A percentile compares a stretch with the other conserved stretches of the same genome.
phyloP scores from a whole-genome alignment of 768 basidiomycete species.

The Termitomyces sp. region DNA sequence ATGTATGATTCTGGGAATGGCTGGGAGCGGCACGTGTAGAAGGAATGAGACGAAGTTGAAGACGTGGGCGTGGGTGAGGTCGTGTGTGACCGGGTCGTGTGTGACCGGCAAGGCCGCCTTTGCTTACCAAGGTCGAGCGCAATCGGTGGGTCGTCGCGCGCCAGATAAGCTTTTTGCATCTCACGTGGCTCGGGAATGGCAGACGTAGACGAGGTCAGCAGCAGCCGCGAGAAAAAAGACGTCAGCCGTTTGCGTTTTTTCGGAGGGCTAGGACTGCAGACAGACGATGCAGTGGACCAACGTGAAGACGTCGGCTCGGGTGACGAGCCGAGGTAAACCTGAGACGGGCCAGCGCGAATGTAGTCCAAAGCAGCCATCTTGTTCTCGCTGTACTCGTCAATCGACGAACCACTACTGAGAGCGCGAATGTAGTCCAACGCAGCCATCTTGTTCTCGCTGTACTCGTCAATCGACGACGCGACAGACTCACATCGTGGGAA shows the following conservation, averaged over 20 bases:
- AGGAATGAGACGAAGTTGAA: too few relatives aligned
- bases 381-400: neutral
- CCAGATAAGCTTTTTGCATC: conserved; percentile 9
- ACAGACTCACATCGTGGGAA: neutral
- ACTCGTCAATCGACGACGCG: conserved; percentile 3
- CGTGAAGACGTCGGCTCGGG: conserved; percentile 7
- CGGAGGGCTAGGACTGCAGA: neutral
- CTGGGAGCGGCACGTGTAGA: neutral
- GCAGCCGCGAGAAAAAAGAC: conserved; percentile 6
- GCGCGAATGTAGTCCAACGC: conserved; percentile 1
- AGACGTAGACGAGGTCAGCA: neutral
- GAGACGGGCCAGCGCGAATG: conserved; percentile 1
- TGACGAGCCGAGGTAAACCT: conserved; percentile 3
- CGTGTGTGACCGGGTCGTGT: too few relatives aligned
- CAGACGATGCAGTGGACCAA: conserved; percentile 7
- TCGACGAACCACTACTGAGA: neutral
- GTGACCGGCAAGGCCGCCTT: too few relatives aligned
- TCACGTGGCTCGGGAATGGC: neutral
- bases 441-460: neutral
- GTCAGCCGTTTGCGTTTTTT: conserved; percentile 7
- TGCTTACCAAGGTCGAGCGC: neutral
- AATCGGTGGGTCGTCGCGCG: conserved; percentile 4
- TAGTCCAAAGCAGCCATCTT: neutral
- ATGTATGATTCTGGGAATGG: neutral
- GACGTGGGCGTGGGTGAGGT: neutral